Percentiles rank a stretch among this genome's conserved stretches.
These are phyloP conservation scores for Comarum palustre DNA, from an alignment of 306 rosid species.

Conservation along the genomic window DNA sequence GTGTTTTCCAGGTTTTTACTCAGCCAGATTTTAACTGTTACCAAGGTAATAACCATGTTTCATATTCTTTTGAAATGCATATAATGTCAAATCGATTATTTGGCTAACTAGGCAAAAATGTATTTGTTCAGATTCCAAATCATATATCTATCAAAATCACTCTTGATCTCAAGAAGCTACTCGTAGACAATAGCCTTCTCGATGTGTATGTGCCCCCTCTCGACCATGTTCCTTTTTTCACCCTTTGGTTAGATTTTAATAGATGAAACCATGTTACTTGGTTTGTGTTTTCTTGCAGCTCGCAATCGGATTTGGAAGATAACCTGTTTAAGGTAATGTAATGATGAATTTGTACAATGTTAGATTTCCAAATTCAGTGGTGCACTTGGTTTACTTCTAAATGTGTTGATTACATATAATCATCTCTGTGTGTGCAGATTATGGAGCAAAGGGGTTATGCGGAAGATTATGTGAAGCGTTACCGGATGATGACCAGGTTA, in stretches of 20 bases:
- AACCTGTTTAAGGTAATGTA: constrained; percentile 76
- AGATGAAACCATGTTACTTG: not conserved
- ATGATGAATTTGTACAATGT: not conserved
- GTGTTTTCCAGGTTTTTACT: constrained; percentile 91
- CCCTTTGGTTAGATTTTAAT: not conserved
- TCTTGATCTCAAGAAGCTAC: constrained; percentile 89
- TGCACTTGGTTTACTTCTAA: not conserved
- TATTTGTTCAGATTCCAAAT: constrained; percentile 72
- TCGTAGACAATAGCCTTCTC: constrained; percentile 88
- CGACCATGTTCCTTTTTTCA: not conserved
- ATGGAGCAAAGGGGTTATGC: constrained; percentile 91
- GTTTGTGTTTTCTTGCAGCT: constrained; percentile 43
- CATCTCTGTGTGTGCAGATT: constrained; percentile 56
- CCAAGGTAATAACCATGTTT: constrained; percentile 50
- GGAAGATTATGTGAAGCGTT: constrained; percentile 79
- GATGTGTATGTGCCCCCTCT: constrained; percentile 63
- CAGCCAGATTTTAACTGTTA: constrained; percentile 85
- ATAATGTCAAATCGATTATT: not conserved
- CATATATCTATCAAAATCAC: constrained; percentile 89
- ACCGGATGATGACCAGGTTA: constrained; percentile 91
- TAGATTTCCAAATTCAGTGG: not conserved
- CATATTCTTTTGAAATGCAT: not conserved
- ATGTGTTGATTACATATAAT: constrained; percentile 18
- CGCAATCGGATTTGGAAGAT: constrained; percentile 83
- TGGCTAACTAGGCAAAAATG: not conserved